A percentile compares a stretch with the other conserved stretches of the same genome.
Conservation (phyloP, 768 basidiomycete genomes). For the Boletus vinaceobasis region DNA sequence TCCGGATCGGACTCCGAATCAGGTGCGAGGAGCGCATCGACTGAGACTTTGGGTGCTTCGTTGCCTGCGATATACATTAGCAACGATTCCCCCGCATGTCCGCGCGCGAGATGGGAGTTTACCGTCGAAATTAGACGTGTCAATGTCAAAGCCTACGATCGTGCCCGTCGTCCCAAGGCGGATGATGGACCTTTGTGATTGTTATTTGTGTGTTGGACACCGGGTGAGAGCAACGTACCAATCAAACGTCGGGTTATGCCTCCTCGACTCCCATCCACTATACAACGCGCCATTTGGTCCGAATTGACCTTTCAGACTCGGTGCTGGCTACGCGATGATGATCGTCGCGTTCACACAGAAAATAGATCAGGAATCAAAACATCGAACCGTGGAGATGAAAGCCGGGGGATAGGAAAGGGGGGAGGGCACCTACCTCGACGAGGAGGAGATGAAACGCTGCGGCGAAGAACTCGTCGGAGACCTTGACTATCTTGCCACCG, state of each 20-base stretch:
- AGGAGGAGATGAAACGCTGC: slow-evolving; percentile 78
- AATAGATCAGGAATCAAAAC: not conserved
- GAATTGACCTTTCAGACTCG: slow-evolving; percentile 91
- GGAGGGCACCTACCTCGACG: slow-evolving; percentile 55
- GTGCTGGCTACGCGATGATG: slow-evolving; percentile 59
- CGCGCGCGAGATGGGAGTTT: slow-evolving; percentile 14
- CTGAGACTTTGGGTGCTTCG: slow-evolving; percentile 79
- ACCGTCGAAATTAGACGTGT: slow-evolving; percentile 95
- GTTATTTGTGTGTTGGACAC: not conserved
- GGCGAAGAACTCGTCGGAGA: slow-evolving; percentile 97
- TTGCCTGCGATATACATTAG: slow-evolving; percentile 49
- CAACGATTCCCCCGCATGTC: not conserved
- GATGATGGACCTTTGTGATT: slow-evolving; percentile 75
- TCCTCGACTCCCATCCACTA: slow-evolving; percentile 90
- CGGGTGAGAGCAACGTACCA: slow-evolving; percentile 52
- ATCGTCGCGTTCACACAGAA: not conserved
- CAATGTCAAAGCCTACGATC: slow-evolving; percentile 84
- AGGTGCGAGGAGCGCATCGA: slow-evolving; percentile 54
- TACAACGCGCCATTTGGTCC: slow-evolving; percentile 93
- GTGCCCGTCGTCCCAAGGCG: slow-evolving; percentile 75
- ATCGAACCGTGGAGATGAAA: not conserved
- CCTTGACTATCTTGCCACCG: slow-evolving; percentile 68
- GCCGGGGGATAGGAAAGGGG: not conserved
- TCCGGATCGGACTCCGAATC: slow-evolving; percentile 41
- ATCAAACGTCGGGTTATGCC: slow-evolving; percentile 87